Percentiles rank a stretch among this genome's conserved stretches.
Evolutionary conservation across 2,329 filamentous ascomycete species (phyloP).

Genomic region (Alternaria longipes): DNA sequence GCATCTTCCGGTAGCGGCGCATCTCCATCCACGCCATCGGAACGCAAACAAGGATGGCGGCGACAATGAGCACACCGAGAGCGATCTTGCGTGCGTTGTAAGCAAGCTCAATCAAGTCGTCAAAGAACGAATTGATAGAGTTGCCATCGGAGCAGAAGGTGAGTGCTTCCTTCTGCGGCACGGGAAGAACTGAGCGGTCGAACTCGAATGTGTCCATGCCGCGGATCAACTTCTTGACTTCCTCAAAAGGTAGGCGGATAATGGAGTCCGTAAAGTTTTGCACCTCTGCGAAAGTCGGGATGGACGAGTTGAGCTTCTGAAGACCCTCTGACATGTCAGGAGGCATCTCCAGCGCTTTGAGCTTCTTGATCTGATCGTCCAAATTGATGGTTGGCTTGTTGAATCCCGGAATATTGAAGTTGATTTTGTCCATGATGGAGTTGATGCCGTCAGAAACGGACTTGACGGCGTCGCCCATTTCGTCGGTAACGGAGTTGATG

Average conservation of each 20-base stretch:
- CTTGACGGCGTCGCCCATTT: slow-evolving; percentile 54
- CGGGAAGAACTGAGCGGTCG: slow-evolving; percentile 78
- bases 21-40: slow-evolving; percentile 86
- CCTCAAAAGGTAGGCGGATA: slow-evolving; percentile 81
- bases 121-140: slow-evolving; percentile 84
- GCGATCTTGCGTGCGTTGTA: slow-evolving; percentile 76
- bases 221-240: slow-evolving; percentile 76
- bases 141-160: slow-evolving; percentile 90
- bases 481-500: slow-evolving; percentile 66
- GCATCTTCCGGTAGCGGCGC: slow-evolving; percentile 76
- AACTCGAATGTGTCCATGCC: slow-evolving; percentile 79
- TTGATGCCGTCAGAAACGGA: slow-evolving; percentile 49
- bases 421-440: slow-evolving; percentile 52
- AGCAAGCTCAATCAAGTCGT: slow-evolving; percentile 72
- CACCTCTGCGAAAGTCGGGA: slow-evolving; percentile 85
- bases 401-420: slow-evolving; percentile 53
- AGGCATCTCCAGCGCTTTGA: slow-evolving; percentile 76
- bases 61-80: slow-evolving; percentile 74
- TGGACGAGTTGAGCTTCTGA: slow-evolving; percentile 75
- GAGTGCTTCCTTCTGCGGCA: slow-evolving; percentile 82
- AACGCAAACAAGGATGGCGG: slow-evolving; percentile 76
- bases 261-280: slow-evolving; percentile 80
- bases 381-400: slow-evolving; percentile 70
- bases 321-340: slow-evolving; percentile 74
- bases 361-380: slow-evolving; percentile 67